Conservation (phyloP, 176 grass and related monocot species). For the Coix lacrymajobi region DNA sequence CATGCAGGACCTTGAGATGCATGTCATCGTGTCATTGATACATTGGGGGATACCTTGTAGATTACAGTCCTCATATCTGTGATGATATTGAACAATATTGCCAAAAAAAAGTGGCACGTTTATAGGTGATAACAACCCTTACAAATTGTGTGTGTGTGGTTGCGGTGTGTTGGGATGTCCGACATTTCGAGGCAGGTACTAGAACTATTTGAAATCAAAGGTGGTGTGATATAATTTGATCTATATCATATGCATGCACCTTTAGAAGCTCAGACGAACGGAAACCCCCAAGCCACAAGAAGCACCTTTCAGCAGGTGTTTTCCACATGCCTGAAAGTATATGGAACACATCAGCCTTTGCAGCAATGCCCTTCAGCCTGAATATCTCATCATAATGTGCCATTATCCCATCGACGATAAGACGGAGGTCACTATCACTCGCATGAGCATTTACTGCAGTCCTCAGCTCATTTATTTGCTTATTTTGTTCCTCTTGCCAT, state of each 20-base stretch:
- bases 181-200: not conserved
- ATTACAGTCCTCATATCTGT: not conserved
- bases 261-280: slow-evolving; percentile 91
- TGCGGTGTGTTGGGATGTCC: not conserved
- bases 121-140: not conserved
- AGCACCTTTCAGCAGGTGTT: slow-evolving; percentile 94
- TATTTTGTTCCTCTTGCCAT: slow-evolving; percentile 91
- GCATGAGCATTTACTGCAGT: slow-evolving; percentile 92
- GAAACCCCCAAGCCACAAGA: slow-evolving; percentile 94
- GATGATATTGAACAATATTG: not conserved
- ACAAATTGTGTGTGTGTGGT: not conserved
- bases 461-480: slow-evolving; percentile 91
- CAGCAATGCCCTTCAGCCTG: slow-evolving; percentile 71
- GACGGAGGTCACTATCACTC: slow-evolving; percentile 70
- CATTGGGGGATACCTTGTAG: not conserved
- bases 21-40: not conserved
- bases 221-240: not conserved
- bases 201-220: not conserved
- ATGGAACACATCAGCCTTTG: slow-evolving; percentile 94
- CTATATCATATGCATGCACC: slow-evolving; percentile 32
- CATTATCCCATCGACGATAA: slow-evolving; percentile 79
- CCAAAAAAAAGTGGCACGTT: not conserved
- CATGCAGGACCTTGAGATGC: not conserved
- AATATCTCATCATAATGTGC: slow-evolving; percentile 92
- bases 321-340: slow-evolving; percentile 99